Base-by-base conservation (phyloP, 2,329 filamentous ascomycete species). In the Neofusicoccum kwambonambiense region DNA sequence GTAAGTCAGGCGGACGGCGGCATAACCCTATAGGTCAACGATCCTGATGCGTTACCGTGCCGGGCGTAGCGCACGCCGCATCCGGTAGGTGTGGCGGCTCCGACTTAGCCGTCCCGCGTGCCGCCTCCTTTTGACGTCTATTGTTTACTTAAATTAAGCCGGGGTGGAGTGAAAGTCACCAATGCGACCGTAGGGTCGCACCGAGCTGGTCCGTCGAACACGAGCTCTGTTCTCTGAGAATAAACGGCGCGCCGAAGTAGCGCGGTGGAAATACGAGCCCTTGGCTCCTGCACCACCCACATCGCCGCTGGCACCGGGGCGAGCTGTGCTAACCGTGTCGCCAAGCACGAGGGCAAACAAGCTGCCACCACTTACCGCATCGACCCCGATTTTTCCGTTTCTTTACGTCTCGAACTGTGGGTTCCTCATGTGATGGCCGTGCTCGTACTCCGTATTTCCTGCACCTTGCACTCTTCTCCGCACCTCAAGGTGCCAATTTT, bases 131-230 rank as follows among this genome's bases (percentile, higher is more conserved):
- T 60, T 47, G 42, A 47, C 31, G n/a, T 60, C 42, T 39, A 11
- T 22, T 47, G 42, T 44, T 58, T 34, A 58, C 54, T 58, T 58
- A 34, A 37, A 49, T 47, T 58, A 37, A 60, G n/a, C 54, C 39
- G 22, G 13, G 42, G 41, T 47, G 56, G 56, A 52, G 31, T 37
- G 50, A 52, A 52, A 17, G 31, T 52, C 50, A 37, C 31, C 34
- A 52, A 60, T 60, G 56, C 56, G 56, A 60, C 56, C 42, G 56
- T 39, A 49, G 22, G 56, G 56, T 60, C 31, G 47, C 56, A 60
- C 56, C 56, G 56, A 60, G 27, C 31, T 27, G 11, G 17, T 19
- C 56, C 56, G 56, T 27, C 34, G 56, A 60, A 60, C 56, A 60
- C 56, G 56, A 60, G 56, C 56, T 41, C 22, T 56, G 11, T 45